These are phyloP conservation scores for Didymella keratinophila DNA, from an alignment of 2,329 filamentous ascomycete species.

Conservation along the genomic window DNA sequence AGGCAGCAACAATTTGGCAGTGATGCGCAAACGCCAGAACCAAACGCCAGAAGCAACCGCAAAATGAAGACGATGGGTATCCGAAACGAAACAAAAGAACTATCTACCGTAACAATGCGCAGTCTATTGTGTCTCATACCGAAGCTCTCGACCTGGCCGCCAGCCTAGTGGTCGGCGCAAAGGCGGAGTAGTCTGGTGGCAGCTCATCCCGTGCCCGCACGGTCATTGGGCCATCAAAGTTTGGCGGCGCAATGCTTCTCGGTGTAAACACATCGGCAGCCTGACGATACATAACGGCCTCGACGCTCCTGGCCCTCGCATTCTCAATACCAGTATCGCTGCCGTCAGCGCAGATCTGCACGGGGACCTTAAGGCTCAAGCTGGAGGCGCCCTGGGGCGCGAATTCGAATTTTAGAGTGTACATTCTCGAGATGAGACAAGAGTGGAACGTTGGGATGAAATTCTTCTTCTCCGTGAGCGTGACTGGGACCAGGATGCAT, in stretches of 20 bases:
- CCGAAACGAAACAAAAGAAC: not conserved
- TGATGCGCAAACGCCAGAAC: not conserved
- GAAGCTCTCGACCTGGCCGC: not conserved
- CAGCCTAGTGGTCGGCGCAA: conserved; percentile 20
- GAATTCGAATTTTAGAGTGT: conserved; percentile 67
- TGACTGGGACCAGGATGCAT: conserved; percentile 68
- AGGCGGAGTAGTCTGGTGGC: conserved; percentile 42
- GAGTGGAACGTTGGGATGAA: conserved; percentile 75
- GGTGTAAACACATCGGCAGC: conserved; percentile 48
- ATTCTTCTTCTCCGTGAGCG: conserved; percentile 65
- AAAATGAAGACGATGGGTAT: conserved; percentile 4
- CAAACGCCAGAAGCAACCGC: not conserved
- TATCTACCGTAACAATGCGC: not conserved
- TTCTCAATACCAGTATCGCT: conserved; percentile 47
- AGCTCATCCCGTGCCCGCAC: conserved; percentile 30
- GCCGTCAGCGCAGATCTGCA: conserved; percentile 55
- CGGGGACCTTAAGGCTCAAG: conserved; percentile 54
- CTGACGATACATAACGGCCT: conserved; percentile 34
- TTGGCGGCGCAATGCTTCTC: conserved; percentile 46
- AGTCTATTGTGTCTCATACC: not conserved
- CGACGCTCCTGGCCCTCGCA: conserved; percentile 41
- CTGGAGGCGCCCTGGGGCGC: conserved; percentile 53
- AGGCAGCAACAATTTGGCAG: conserved; percentile 1
- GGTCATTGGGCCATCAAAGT: conserved; percentile 13
- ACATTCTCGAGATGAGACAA: conserved; percentile 71